These are phyloP conservation scores for Jaminaea rosea DNA, from an alignment of 1,284 basidiomycete genomes.

Conservation along the genomic window DNA sequence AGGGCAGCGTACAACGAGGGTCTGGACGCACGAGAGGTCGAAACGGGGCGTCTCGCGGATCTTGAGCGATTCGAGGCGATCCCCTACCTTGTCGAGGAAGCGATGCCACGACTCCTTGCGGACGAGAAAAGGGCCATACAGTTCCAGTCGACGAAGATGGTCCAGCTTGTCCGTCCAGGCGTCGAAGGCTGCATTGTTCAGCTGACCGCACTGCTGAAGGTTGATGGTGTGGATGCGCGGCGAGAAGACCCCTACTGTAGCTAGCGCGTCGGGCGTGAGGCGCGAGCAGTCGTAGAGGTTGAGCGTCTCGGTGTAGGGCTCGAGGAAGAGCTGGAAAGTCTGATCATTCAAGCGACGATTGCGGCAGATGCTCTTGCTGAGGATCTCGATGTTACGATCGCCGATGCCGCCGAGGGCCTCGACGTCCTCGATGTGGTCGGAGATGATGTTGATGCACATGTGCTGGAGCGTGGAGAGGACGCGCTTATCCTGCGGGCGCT, in stretches of 20 bases:
- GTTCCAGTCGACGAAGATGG: constrained; percentile 62
- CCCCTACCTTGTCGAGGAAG: constrained; percentile 62
- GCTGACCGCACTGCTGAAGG: constrained; percentile 77
- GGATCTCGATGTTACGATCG: constrained; percentile 40
- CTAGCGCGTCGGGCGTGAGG: constrained; percentile 29
- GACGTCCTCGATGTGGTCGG: constrained; percentile 76
- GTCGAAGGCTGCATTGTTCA: constrained; percentile 62
- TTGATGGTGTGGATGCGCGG: constrained; percentile 48
- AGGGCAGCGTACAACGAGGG: constrained; percentile 60
- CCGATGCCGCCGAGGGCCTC: constrained; percentile 84
- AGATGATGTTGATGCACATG: constrained; percentile 54
- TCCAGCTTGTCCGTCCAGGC: constrained; percentile 62
- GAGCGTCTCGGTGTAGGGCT: constrained; percentile 60
- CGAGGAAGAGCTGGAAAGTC: constrained; percentile 74
- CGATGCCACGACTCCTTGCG: constrained; percentile 64
- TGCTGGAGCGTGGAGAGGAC: constrained; percentile 4
- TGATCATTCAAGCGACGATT: constrained; percentile 69
- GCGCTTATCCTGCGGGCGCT: background rate
- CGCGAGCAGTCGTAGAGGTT: constrained; percentile 77
- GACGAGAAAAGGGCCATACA: constrained; percentile 82
- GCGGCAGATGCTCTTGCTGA: constrained; percentile 62
- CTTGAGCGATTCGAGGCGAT: constrained; percentile 61
- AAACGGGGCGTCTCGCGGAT: constrained; percentile 75
- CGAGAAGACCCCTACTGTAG: constrained; percentile 28
- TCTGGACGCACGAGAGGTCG: constrained; percentile 61